Evolutionary conservation across 164 flowering plant species (phyloP).

Genomic region (Platanus orientalis): DNA sequence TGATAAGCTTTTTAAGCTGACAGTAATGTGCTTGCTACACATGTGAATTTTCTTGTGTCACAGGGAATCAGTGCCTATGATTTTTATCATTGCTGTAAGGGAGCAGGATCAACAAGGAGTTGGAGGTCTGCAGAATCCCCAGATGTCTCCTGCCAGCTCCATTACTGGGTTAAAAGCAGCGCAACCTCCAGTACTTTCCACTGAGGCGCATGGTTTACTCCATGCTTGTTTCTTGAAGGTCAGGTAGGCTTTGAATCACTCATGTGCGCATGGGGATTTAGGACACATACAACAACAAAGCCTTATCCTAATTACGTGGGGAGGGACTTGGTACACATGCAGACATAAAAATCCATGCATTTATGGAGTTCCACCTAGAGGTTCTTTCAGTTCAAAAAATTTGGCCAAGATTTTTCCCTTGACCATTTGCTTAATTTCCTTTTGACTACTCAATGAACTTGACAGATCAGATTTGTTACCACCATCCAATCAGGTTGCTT

Average conservation of each 20-base stretch:
- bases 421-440: no score
- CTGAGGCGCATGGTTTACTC: conserved; percentile 96
- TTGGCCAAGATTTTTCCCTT: no score
- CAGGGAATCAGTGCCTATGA: conserved; percentile 98
- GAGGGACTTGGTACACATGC: no score
- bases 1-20: not conserved
- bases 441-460: no score
- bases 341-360: no score
- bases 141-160: conserved; percentile 93
- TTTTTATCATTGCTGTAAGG: conserved; percentile 89
- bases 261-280: not conserved
- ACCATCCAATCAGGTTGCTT: no score
- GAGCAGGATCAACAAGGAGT: conserved; percentile 88
- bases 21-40: not conserved
- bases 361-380: no score
- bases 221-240: conserved; percentile 90
- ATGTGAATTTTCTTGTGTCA: not conserved
- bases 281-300: no score
- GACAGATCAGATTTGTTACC: no score
- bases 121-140: conserved; percentile 88
- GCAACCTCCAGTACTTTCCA: conserved; percentile 83
- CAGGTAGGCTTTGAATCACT: conserved; percentile 52
- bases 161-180: conserved; percentile 93
- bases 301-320: no score
- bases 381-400: no score